phyloP scores from a whole-genome alignment of 2,329 filamentous ascomycete genomes.

The Paraconiothyrium sp. region DNA sequence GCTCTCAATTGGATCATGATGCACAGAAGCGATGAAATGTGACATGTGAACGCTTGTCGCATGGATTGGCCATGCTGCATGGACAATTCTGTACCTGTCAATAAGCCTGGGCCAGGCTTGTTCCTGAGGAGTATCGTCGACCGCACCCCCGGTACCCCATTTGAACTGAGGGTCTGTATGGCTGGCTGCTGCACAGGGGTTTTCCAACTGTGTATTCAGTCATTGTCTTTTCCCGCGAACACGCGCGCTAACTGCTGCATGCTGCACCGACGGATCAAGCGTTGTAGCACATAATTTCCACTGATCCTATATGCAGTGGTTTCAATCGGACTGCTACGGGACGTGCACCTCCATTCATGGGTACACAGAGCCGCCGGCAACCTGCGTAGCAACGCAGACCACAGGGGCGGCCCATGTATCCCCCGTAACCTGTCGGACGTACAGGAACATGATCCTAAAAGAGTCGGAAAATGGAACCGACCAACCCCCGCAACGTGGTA shows the following conservation, averaged over 20 bases:
- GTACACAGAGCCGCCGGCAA: constrained; percentile 7
- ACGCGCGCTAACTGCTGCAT: neutral
- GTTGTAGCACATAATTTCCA: constrained; percentile 7
- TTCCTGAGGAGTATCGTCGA: neutral
- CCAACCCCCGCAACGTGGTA: neutral
- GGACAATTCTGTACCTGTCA: neutral
- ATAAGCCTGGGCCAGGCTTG: neutral
- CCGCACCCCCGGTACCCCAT: neutral
- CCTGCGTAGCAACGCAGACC: constrained; percentile 5
- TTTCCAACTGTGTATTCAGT: neutral
- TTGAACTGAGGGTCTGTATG: neutral
- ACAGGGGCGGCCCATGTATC: constrained; percentile 8
- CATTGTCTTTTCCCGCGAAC: neutral
- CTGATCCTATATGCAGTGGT: neutral
- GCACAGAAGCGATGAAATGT: neutral
- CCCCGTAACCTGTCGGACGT: neutral
- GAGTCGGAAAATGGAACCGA: neutral
- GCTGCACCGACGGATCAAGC: constrained; percentile 1
- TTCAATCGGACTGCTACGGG: constrained; percentile 1
- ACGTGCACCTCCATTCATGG: neutral
- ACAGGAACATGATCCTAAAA: neutral
- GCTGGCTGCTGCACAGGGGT: neutral
- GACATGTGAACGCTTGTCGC: neutral
- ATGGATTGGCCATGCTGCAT: neutral
- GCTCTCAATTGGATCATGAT: neutral